A percentile compares a stretch with the other conserved stretches of the same genome.
These are phyloP conservation scores for Teratosphaeria destructans DNA, from an alignment of 2,329 filamentous ascomycete genomes.

Conservation along the genomic window DNA sequence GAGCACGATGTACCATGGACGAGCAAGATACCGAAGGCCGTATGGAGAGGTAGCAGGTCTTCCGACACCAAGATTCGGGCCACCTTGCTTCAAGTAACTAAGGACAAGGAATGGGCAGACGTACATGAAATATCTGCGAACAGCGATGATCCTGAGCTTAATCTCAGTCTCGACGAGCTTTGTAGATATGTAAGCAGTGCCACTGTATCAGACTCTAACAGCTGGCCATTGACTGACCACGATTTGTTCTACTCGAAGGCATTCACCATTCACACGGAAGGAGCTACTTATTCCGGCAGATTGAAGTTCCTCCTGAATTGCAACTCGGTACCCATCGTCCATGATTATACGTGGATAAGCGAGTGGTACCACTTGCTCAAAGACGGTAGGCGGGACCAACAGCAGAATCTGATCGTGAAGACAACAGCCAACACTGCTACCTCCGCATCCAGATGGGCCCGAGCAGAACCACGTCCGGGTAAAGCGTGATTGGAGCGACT, in stretches of 20 bases:
- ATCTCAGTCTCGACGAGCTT: constrained; percentile 14
- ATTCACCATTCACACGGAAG: constrained; percentile 22
- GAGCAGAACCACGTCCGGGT: background rate
- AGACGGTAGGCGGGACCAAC: background rate
- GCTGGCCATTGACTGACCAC: background rate
- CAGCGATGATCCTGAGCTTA: constrained; percentile 7
- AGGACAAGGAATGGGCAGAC: constrained; percentile 27
- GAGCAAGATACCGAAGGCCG: constrained; percentile 17
- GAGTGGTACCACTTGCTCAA: constrained; percentile 18
- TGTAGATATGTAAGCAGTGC: constrained; percentile 13
- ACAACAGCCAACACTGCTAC: background rate
- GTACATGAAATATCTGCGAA: constrained; percentile 13
- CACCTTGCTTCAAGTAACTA: constrained; percentile 20
- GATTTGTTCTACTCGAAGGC: background rate
- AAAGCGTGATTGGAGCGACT: background rate
- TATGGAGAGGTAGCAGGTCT: background rate
- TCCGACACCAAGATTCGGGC: constrained; percentile 15
- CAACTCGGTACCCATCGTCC: constrained; percentile 17
- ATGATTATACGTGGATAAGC: constrained; percentile 16
- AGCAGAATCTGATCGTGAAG: background rate
- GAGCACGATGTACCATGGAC: constrained; percentile 12
- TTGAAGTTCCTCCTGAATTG: constrained; percentile 23
- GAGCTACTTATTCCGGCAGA: constrained; percentile 18
- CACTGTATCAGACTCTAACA: background rate
- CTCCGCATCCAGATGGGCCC: background rate